Base-by-base conservation (phyloP, 495 filamentous ascomycete species). In the Bacidia rubella region DNA sequence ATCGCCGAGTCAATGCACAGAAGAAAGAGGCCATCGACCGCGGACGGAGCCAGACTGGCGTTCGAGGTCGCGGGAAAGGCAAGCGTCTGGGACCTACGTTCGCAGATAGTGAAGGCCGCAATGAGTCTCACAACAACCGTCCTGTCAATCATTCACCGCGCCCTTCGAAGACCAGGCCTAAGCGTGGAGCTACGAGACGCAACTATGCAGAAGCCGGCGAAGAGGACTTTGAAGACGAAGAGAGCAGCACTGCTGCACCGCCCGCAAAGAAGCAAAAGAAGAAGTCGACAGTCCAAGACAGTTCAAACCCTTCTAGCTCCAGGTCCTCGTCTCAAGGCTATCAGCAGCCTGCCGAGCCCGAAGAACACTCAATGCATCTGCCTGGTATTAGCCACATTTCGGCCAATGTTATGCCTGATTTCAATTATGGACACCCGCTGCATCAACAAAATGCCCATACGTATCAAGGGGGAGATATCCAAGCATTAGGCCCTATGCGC, bases 1-100 rank as follows among this genome's bases (percentile, higher is more conserved):
- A 62, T 19, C 60, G 60, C n/a, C 57, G 55, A 19, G 60, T 62
- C 1, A 62, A 62, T 23, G 27, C 41, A 9, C 54, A 56, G 19
- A 62, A 62, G 47, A 57, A 55, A 24, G 22, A 49, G 12, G 52
- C 46, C 1, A 54, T 56, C 22, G 50, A 55, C 2, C 41, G 45
- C 2, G 60, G 54, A 11, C 60, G 60, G n/a, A 23, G 46, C 43
- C 43, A 25, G 26, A 23, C 53, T 11, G 52, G 54, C 0, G 32
- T 49, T 17, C 29, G 55, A 35, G 49, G 41, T 3, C 48, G 50
- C n/a, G 57, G 59, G 21, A 55, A 61, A 41, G 56, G 51, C 25
- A 48, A 35, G 7, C 29, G 29, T 35, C 29, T 35, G 5, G 29
- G 15, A 15, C 29, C 5, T 35, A 15, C 15, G 29, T 7, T 5